Percentiles rank a stretch among this genome's conserved stretches.
phyloP scores from a whole-genome alignment of 225 moss, liverwort and hornwort genomes.

The Ulota crispa region DNA sequence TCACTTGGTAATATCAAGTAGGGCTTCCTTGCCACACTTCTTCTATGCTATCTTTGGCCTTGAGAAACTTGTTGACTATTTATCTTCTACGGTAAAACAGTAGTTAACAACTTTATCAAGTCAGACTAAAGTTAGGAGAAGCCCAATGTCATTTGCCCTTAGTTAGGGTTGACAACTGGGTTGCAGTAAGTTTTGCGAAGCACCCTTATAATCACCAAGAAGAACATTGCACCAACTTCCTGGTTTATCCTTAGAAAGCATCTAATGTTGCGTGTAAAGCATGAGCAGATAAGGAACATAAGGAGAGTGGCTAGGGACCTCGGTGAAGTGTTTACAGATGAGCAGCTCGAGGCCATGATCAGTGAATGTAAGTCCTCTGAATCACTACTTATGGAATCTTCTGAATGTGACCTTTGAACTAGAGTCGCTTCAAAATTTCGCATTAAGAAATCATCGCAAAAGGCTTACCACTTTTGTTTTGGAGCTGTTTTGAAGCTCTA shows the following conservation, averaged over 20 bases:
- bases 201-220: too few species aligned
- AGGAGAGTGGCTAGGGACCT: slow-evolving; percentile 74
- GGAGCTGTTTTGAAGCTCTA: neutral
- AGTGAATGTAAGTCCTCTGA: slow-evolving; percentile 56
- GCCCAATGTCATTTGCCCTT: neutral
- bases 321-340: slow-evolving; percentile 68
- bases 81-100: neutral
- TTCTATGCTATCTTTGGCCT: neutral
- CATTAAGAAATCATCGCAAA: neutral
- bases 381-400: neutral
- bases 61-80: neutral
- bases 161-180: neutral
- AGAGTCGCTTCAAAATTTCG: neutral
- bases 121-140: neutral
- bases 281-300: slow-evolving; percentile 61
- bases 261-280: neutral
- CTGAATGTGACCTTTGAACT: neutral
- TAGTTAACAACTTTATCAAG: neutral
- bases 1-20: too few species aligned
- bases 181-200: too few species aligned
- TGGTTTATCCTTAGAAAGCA: neutral
- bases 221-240: too few species aligned
- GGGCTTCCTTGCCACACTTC: neutral
- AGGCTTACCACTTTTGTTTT: neutral
- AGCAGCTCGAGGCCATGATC: slow-evolving; percentile 81